A percentile compares a stretch with the other conserved stretches of the same genome.
Conservation (phyloP, 176 grass and related monocot genomes). For the Bonia amplexicaulis region DNA sequence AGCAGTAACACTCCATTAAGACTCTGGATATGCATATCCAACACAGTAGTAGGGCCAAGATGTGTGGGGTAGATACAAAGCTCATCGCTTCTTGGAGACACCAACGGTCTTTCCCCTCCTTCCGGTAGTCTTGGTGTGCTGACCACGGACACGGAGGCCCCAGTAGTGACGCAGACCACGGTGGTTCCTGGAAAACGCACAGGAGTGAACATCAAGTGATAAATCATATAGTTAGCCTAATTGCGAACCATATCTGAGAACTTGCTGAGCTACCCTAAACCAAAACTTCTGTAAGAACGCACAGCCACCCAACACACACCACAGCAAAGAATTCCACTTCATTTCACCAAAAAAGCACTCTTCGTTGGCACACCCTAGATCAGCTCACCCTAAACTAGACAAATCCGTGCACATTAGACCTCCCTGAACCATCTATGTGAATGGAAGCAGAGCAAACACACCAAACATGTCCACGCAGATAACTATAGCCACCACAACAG, state of each 20-base stretch:
- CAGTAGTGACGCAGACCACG: conserved; percentile 94
- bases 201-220: neutral
- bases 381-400: neutral
- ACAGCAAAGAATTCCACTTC: neutral
- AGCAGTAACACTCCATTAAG: neutral
- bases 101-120: conserved; percentile 95
- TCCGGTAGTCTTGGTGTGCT: conserved; percentile 95
- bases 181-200: conserved; percentile 54
- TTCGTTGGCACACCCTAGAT: neutral
- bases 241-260: neutral
- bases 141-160: conserved; percentile 88
- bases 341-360: neutral
- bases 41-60: neutral
- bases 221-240: neutral
- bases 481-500: neutral
- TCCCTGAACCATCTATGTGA: neutral
- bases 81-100: conserved; percentile 97
- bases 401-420: neutral
- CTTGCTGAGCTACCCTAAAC: neutral
- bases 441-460: neutral
- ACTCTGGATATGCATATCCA: neutral
- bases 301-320: neutral
- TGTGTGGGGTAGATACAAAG: neutral
- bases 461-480: neutral
- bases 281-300: neutral